Evolutionary conservation across 2,329 filamentous ascomycete species (phyloP).

Genomic region (Penicillium sp.): DNA sequence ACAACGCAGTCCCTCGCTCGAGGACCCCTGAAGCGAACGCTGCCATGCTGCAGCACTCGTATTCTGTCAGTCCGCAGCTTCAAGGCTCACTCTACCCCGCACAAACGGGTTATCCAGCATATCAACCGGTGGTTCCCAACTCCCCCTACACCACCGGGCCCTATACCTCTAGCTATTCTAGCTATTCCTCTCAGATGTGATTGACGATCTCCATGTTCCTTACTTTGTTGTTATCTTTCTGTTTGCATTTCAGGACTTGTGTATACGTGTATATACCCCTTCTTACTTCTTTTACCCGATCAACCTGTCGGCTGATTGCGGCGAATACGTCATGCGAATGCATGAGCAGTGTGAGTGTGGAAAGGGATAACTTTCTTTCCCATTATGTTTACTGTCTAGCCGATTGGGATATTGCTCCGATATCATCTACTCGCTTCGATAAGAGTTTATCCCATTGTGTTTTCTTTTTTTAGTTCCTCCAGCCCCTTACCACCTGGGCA

Average conservation of each 20-base stretch:
- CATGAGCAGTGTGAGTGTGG: slow-evolving; percentile 5
- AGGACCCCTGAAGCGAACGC: slow-evolving; percentile 19
- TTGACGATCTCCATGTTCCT: slow-evolving; percentile 3
- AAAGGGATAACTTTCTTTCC: slow-evolving; percentile 15
- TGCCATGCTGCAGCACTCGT: slow-evolving; percentile 21
- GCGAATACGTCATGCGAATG: slow-evolving; percentile 9
- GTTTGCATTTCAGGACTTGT: slow-evolving; percentile 7
- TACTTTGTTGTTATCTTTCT: slow-evolving; percentile 1
- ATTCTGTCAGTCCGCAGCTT: slow-evolving; percentile 18
- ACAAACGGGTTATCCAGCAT: slow-evolving; percentile 15
- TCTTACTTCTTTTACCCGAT: slow-evolving; percentile 4
- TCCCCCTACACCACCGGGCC: slow-evolving; percentile 17
- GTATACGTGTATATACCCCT: slow-evolving; percentile 17
- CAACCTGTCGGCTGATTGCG: slow-evolving; percentile 6
- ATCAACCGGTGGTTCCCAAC: slow-evolving; percentile 17
- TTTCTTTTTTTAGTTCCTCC: slow-evolving; percentile 2
- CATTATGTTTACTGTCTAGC: slow-evolving; percentile 19
- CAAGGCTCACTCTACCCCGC: slow-evolving; percentile 22
- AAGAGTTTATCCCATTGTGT: background rate
- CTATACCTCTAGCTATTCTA: slow-evolving; percentile 19
- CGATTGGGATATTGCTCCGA: slow-evolving; percentile 5
- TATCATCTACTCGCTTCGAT: background rate
- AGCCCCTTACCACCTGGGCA: background rate
- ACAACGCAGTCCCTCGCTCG: slow-evolving; percentile 25
- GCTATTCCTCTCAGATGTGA: slow-evolving; percentile 20